Conservation (phyloP, 202 grass and related monocot genomes). For the Zizania palustris region DNA sequence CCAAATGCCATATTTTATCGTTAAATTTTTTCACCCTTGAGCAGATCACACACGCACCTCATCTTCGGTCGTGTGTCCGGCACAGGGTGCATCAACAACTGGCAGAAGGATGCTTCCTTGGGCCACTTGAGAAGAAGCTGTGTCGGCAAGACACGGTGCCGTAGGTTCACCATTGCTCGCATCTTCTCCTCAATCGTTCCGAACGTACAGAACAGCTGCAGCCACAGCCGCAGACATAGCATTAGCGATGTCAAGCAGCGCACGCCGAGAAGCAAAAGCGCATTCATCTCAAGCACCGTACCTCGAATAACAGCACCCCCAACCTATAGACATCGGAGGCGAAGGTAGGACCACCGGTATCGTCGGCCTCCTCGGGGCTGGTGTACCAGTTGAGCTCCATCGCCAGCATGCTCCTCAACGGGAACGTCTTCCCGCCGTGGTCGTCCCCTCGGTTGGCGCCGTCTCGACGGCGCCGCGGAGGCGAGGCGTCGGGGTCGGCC, state of each 20-base stretch:
- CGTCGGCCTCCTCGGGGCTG: constrained; percentile 79
- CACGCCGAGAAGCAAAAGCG: not conserved
- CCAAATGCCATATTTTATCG: not conserved
- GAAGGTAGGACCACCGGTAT: constrained; percentile 51
- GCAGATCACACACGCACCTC: constrained; percentile 50
- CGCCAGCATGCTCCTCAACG: constrained; percentile 70
- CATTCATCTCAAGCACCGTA: constrained; percentile 19
- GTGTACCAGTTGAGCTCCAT: constrained; percentile 95
- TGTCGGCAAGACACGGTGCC: constrained; percentile 75
- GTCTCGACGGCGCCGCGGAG: not conserved
- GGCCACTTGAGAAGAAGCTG: constrained; percentile 87
- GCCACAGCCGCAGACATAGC: not conserved
- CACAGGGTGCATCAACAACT: constrained; percentile 87
- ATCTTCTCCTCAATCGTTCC: constrained; percentile 81
- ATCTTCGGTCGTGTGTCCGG: constrained; percentile 81
- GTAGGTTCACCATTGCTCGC: constrained; percentile 82
- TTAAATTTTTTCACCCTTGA: not conserved
- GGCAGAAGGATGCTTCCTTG: constrained; percentile 94
- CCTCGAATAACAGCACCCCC: constrained; percentile 95
- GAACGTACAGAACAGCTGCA: constrained; percentile 82
- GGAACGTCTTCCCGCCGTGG: constrained; percentile 60
- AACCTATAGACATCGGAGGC: constrained; percentile 92
- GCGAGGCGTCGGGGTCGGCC: constrained; percentile 31
- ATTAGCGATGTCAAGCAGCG: constrained; percentile 3
- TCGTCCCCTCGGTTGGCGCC: constrained; percentile 24